A percentile compares a stretch with the other conserved stretches of the same genome.
Evolutionary conservation across 768 basidiomycete genomes (phyloP).

Genomic region (Coprinopsis strossmayeri): DNA sequence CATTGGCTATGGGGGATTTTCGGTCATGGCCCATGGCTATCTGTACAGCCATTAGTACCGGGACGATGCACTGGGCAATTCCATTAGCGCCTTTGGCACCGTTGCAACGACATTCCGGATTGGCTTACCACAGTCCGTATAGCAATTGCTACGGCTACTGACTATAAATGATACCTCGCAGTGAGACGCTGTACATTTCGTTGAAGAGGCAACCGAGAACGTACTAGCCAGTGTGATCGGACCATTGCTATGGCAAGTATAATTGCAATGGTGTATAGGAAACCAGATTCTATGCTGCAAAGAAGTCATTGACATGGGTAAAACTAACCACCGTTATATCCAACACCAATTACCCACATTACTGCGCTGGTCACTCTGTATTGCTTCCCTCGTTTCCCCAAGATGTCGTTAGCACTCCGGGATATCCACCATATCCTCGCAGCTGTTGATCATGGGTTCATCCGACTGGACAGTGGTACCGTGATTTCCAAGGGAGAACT

Average conservation of each 20-base stretch:
- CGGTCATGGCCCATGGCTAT: not conserved
- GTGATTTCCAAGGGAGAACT: not conserved
- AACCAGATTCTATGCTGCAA: slow-evolving; percentile 3
- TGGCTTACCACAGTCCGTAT: not conserved
- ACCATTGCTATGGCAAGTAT: not conserved
- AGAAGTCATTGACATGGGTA: not conserved
- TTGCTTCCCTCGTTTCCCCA: slow-evolving; percentile 2
- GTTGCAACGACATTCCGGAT: not conserved
- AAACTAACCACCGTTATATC: not conserved
- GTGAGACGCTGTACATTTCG: not conserved
- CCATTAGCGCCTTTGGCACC: no score
- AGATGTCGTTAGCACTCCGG: not conserved
- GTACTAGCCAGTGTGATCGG: slow-evolving; percentile 1
- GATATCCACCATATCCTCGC: slow-evolving; percentile 8
- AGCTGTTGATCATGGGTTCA: not conserved
- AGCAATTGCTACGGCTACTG: not conserved
- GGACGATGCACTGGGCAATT: not conserved
- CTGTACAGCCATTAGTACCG: not conserved
- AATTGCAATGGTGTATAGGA: slow-evolving; percentile 2
- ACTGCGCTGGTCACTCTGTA: slow-evolving; percentile 7
- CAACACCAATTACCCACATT: slow-evolving; percentile 1
- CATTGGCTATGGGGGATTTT: not conserved
- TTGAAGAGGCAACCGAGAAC: not conserved
- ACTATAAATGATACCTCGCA: not conserved
- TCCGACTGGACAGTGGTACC: not conserved